Conservation (phyloP, 1,139 yeast genomes). For the Scheffersomyces quercinus region DNA sequence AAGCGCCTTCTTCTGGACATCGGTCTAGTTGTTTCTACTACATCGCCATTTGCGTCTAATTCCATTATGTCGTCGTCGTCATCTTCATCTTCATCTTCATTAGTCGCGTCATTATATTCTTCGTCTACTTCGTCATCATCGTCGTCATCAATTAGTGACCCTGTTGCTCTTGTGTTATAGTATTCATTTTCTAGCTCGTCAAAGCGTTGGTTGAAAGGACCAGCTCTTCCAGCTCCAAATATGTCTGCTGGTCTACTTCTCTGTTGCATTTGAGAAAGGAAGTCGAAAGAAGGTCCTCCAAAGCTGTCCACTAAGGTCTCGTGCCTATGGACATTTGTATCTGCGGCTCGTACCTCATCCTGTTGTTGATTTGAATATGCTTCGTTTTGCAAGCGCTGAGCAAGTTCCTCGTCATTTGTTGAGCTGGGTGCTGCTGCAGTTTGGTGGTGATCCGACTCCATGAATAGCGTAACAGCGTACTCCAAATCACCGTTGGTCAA, state of each 20-base stretch:
- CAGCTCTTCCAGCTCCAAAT: conserved; percentile 43
- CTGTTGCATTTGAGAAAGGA: conserved; percentile 11
- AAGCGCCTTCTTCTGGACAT: conserved; percentile 29
- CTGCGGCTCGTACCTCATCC: conserved; percentile 54
- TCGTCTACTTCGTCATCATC: conserved; percentile 19
- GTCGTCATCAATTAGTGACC: conserved; percentile 4
- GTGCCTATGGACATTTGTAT: conserved; percentile 78
- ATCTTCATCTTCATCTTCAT: conserved; percentile 18
- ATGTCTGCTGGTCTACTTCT: conserved; percentile 33
- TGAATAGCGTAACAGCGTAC: conserved; percentile 79
- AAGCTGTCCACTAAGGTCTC: conserved; percentile 67
- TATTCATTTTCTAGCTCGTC: conserved; percentile 33
- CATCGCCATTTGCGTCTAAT: conserved; percentile 23
- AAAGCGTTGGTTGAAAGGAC: conserved; percentile 46
- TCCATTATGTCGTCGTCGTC: conserved; percentile 27
- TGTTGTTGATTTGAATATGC: conserved; percentile 43
- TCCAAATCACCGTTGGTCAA: conserved; percentile 81
- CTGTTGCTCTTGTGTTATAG: conserved; percentile 16
- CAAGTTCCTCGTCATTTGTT: conserved; percentile 57
- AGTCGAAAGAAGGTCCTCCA: conserved; percentile 10
- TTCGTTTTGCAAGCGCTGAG: conserved; percentile 65
- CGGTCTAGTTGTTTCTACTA: conserved; percentile 5
- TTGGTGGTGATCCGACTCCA: conserved; percentile 47
- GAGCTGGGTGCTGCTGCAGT: conserved; percentile 15
- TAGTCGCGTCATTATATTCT: conserved; percentile 19